Conservation (phyloP, 129 eudicot species). For the Tagetes patula region DNA sequence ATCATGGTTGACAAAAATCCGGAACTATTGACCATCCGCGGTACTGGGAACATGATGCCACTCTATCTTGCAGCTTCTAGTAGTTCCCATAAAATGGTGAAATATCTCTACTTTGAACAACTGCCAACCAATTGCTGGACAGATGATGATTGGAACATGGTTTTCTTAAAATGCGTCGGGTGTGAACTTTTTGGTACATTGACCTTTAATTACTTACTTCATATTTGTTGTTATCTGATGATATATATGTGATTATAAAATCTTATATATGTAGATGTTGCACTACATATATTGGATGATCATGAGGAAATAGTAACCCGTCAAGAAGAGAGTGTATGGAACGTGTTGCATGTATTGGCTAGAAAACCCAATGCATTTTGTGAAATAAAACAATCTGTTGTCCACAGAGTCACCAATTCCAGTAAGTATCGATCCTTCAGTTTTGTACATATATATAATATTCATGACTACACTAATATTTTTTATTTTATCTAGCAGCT, state of each 20-base stretch:
- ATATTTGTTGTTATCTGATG: background rate
- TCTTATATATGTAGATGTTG: background rate
- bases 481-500: too few species aligned
- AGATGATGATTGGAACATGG: background rate
- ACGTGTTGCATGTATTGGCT: constrained; percentile 31
- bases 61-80: constrained; percentile 30
- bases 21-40: constrained; percentile 11
- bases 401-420: too few species aligned
- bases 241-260: background rate
- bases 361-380: constrained; percentile 32
- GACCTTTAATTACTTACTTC: too few species aligned
- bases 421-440: too few species aligned
- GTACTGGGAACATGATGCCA: constrained; percentile 16
- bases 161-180: constrained; percentile 25
- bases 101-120: too few species aligned
- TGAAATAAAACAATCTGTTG: too few species aligned
- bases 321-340: background rate
- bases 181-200: constrained; percentile 13
- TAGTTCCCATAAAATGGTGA: constrained; percentile 29
- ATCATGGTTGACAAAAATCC: constrained; percentile 17
- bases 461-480: too few species aligned
- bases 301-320: constrained; percentile 21
- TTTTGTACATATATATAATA: too few species aligned
- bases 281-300: constrained; percentile 21
- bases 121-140: constrained; percentile 3